These are phyloP conservation scores for Picocystis sp. DNA, from an alignment of 163 green algal genomes.

Conservation along the genomic window DNA sequence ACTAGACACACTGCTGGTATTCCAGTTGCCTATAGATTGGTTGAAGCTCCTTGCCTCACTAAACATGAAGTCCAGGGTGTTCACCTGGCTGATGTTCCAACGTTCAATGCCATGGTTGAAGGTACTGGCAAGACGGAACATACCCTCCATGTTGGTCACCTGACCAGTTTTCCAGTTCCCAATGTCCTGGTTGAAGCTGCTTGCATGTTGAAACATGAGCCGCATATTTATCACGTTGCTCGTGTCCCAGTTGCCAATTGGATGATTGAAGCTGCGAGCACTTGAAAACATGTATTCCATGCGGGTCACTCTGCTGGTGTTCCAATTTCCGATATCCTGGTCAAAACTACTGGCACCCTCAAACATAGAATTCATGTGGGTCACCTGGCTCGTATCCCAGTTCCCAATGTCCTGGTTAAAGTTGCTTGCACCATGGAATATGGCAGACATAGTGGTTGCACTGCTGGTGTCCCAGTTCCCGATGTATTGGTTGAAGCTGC, in stretches of 20 bases:
- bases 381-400: constrained; percentile 8
- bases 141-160: neutral
- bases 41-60: constrained; percentile 2
- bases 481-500: constrained; percentile 7
- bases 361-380: constrained; percentile 4
- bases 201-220: constrained; percentile 6
- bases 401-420: constrained; percentile 7
- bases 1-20: neutral
- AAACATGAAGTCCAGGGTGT: neutral
- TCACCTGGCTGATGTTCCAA: too few species aligned
- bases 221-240: constrained; percentile 10
- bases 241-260: constrained; percentile 4
- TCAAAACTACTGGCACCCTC: neutral
- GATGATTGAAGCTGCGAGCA: constrained; percentile 8
- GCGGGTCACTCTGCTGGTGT: neutral
- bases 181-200: constrained; percentile 9
- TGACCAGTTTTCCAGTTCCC: constrained; percentile 3
- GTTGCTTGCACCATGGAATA: constrained; percentile 6
- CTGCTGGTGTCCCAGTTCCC: neutral
- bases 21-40: constrained; percentile 1
- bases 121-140: neutral
- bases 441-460: neutral
- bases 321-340: neutral
- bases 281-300: constrained; percentile 11
- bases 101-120: constrained; percentile 10